Evolutionary conservation across 805 yeast species (phyloP), one percentile per base, ranked within the genome.

Genomic region (Hanseniaspora vineae): DNA sequence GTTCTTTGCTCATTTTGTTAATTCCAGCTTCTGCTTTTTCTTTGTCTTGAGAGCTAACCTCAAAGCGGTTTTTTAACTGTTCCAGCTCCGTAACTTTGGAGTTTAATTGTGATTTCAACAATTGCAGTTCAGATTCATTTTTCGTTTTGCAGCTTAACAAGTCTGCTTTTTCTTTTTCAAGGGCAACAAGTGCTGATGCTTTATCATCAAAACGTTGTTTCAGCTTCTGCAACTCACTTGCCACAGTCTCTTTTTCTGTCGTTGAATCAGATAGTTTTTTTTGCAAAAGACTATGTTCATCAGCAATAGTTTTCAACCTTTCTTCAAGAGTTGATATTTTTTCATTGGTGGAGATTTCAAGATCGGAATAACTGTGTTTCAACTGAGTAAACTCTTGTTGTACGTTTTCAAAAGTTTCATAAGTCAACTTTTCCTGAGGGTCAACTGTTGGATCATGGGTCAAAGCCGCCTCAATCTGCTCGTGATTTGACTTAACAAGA

Each of bases 1-100:
- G 66, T 53, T 89, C 97, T 39, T 90, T 69, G 47, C 81, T 83
- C 95, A 89, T 84, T 55, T 87, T 88, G 59, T 88, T 88, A 46
- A 89, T 81, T 3, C 95, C 97, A 50, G 78, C 81, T 56, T 89
- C 96, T 1, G 90, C 84, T 52, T 75, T 80, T 23, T 70, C 70
- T 54, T 78, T 81, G 12, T 72, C 74, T 1, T 39, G 52, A 1
- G 51, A 51, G 6, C 61, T 45, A 1, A 51, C 57, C 6, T 58
- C 54, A 2, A 69, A 51, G 12, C 62, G 61, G 2, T 52, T 52
- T 15, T 56, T 58, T 23, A 66, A 45, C 11, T 46, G 46, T 10
- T 54, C 47, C 6, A 65, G 57, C 5, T 57, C 48, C 2, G 49
- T 44, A 0, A 52, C 35, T 17, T 60, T 49, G 2, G 46, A 48